phyloP scores from a whole-genome alignment of 2,329 filamentous ascomycete species.

The Venturia aucupariae region DNA sequence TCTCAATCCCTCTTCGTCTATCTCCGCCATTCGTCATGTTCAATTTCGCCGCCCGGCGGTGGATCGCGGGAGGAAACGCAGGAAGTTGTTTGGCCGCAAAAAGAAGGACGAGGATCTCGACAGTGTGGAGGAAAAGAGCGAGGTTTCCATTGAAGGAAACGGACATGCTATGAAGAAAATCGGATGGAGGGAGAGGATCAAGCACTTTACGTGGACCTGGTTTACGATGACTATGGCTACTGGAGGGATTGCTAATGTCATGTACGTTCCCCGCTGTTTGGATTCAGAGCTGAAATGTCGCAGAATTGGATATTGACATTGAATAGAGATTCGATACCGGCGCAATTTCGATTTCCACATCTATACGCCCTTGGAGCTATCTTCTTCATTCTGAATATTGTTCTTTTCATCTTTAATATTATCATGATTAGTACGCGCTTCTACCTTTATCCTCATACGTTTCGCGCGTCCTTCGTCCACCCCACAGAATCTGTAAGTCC shows the following conservation, averaged over 20 bases:
- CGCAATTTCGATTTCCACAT: constrained; percentile 26
- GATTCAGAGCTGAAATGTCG: background rate
- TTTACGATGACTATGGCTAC: constrained; percentile 63
- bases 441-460: constrained; percentile 58
- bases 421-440: constrained; percentile 60
- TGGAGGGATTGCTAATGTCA: constrained; percentile 50
- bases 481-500: constrained; percentile 63
- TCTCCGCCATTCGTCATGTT: background rate
- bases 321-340: constrained; percentile 9
- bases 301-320: background rate
- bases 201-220: constrained; percentile 67
- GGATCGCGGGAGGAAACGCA: background rate
- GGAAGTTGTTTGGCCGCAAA: background rate
- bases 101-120: background rate
- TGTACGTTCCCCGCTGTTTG: constrained; percentile 42
- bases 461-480: constrained; percentile 62
- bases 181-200: constrained; percentile 45
- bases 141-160: background rate
- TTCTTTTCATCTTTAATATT: constrained; percentile 63
- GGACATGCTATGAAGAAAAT: constrained; percentile 19
- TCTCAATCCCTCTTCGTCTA: background rate
- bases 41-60: background rate
- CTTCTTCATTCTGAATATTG: constrained; percentile 40
- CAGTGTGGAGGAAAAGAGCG: background rate
- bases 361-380: constrained; percentile 39